Base-by-base conservation (phyloP, 2,329 filamentous ascomycete genomes). In the Cladorrhinum sp. region DNA sequence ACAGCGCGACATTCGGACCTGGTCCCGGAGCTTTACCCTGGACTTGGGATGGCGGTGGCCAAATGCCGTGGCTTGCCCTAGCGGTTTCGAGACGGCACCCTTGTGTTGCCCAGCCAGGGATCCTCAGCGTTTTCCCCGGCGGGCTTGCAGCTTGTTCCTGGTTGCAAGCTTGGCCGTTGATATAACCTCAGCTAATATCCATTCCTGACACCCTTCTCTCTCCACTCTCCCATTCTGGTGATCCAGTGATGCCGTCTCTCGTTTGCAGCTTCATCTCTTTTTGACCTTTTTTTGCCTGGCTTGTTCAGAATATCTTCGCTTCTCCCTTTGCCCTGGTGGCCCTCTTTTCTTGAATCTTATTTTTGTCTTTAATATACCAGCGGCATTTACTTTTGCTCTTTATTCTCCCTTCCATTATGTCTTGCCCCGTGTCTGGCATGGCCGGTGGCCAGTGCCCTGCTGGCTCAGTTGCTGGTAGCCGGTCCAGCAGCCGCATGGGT, bases 381-480 rank as follows among this genome's bases (percentile, higher is more conserved):
- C 33, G 56, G 24, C 33, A 23, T 53, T 48, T 57, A 26, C 16
- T 42, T 58, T 48, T 28, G 28, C 33, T 6, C 21, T 14, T 23
- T 48, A 24, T 26, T 26, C 18, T 49, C 48, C 49, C 33, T 55
- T 58, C 55, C 59, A 59, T 46, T 56, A 66, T 66, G 63, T 64
- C 61, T 10, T 73, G 71, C 33, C 71, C 71, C n/a, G 66, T 71
- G 12, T 72, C 71, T 18, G 69, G 68, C 30, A 67, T 66, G 55
- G 63, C 57, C 26, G 67, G 64, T 20, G 70, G 63, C 18, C 60
- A 60, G 36, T 72, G 70, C 58, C 72, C 71, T 36, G 71, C 65
- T 7, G 66, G 70, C 12, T 68, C 68, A 53, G 63, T 65, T 24
- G 63, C 66, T 50, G 64, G 66, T 48, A 71, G 65, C 51, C 64